phyloP scores from a whole-genome alignment of 306 rosid genomes.

The Carpinus fangiana region DNA sequence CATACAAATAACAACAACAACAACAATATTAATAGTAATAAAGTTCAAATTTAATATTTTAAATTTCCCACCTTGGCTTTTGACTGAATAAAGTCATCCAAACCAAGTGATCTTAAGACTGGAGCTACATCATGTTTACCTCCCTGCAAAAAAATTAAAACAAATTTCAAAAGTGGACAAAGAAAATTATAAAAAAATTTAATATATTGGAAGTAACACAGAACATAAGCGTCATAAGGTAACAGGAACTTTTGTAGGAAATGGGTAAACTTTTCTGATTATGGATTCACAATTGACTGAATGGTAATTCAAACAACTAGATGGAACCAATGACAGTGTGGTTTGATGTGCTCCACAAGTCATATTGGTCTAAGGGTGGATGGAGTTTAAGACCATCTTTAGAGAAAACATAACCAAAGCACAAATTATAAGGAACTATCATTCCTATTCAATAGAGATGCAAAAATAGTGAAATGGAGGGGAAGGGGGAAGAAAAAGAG shows the following conservation, averaged over 20 bases:
- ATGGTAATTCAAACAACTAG: not conserved
- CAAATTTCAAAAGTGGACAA: slow-evolving; percentile 7
- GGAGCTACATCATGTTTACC: slow-evolving; percentile 28
- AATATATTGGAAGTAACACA: not conserved
- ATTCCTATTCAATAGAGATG: not conserved
- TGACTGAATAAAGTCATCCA: slow-evolving; percentile 83
- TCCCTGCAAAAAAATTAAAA: slow-evolving; percentile 41
- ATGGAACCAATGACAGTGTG: not conserved
- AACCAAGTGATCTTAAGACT: slow-evolving; percentile 51
- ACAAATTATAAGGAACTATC: not conserved
- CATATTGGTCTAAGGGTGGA: not conserved
- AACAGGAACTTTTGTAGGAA: not conserved
- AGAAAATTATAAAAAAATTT: not conserved
- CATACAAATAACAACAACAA: no score
- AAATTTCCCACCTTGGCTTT: slow-evolving; percentile 67
- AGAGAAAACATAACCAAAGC: not conserved
- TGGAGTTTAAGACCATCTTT: not conserved
- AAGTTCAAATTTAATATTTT: not conserved
- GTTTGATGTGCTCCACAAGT: not conserved
- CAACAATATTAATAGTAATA: slow-evolving; percentile 11
- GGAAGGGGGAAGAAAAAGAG: no score
- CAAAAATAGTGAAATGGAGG: not conserved
- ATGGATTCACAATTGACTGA: not conserved
- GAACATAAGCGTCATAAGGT: not conserved
- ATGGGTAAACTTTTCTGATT: not conserved